Conservation (phyloP, 805 yeast genomes). For the Wickerhamiella bombiphila region DNA sequence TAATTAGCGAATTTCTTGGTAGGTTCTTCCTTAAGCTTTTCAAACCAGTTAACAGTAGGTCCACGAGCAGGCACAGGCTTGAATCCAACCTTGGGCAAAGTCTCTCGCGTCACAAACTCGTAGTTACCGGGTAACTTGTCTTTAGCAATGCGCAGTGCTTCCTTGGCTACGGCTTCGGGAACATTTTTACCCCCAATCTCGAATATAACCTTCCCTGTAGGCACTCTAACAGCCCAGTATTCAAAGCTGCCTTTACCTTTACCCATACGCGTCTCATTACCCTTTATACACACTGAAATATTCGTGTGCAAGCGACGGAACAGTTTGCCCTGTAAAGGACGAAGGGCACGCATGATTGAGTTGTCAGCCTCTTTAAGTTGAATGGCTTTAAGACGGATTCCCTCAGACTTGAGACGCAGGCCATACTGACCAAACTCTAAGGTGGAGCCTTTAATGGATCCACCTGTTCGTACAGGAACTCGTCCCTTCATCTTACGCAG, state of each 20-base stretch:
- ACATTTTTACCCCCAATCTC: constrained; percentile 63
- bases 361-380: constrained; percentile 86
- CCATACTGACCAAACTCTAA: constrained; percentile 75
- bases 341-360: constrained; percentile 66
- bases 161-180: constrained; percentile 82
- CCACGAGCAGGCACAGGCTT: constrained; percentile 37
- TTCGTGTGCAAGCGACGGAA: constrained; percentile 73
- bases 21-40: constrained; percentile 43
- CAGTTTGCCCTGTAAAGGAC: constrained; percentile 56
- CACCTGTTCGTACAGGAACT: constrained; percentile 88
- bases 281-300: constrained; percentile 86
- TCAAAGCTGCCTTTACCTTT: constrained; percentile 97
- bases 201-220: constrained; percentile 84
- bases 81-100: constrained; percentile 56
- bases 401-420: constrained; percentile 75
- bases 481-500: constrained; percentile 85
- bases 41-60: constrained; percentile 37
- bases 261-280: constrained; percentile 99
- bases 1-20: constrained; percentile 37
- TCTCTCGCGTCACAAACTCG: constrained; percentile 60
- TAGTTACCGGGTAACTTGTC: constrained; percentile 84
- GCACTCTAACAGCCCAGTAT: constrained; percentile 93
- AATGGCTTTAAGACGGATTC: constrained; percentile 68
- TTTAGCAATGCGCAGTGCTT: constrained; percentile 76
- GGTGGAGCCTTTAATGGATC: constrained; percentile 77